Evolutionary conservation across 2,329 filamentous ascomycete species (phyloP).

Genomic region (Biscogniauxia mediterranea): DNA sequence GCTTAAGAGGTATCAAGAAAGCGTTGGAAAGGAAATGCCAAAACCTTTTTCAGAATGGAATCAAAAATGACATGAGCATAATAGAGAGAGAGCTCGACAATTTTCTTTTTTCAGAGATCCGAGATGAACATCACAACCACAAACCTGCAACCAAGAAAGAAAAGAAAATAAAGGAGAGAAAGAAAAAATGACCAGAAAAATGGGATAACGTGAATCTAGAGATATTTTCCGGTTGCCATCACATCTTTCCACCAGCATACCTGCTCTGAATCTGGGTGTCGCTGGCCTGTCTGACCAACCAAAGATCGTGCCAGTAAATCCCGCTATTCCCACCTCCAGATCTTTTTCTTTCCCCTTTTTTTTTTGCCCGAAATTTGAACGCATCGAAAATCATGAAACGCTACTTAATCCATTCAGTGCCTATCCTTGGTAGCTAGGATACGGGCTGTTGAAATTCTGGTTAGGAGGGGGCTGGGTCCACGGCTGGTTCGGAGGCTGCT

Average conservation of each 20-base stretch:
- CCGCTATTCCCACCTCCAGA: constrained; percentile 10
- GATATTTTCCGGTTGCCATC: not conserved
- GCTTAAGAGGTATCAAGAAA: constrained; percentile 35
- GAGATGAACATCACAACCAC: constrained; percentile 27
- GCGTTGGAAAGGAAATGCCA: constrained; percentile 30
- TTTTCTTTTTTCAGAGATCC: constrained; percentile 16
- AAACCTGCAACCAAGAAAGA: constrained; percentile 20
- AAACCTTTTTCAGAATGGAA: constrained; percentile 29
- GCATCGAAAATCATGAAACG: constrained; percentile 4
- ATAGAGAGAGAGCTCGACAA: constrained; percentile 13
- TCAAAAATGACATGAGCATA: constrained; percentile 19
- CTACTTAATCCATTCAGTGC: constrained; percentile 8
- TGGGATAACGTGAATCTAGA: constrained; percentile 7
- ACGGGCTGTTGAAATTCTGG: constrained; percentile 62
- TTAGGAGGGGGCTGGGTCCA: constrained; percentile 52
- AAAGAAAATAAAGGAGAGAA: constrained; percentile 26
- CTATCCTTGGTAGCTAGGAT: constrained; percentile 62
- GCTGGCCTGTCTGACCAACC: constrained; percentile 1
- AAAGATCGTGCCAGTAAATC: constrained; percentile 12
- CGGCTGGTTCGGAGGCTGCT: constrained; percentile 55
- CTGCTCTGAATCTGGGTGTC: not conserved
- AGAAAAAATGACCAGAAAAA: constrained; percentile 23
- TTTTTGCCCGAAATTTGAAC: constrained; percentile 2
- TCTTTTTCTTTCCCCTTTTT: not conserved
- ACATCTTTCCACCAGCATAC: not conserved